Evolutionary conservation across 805 yeast species (phyloP).

Genomic region (Kodamaea restingae): DNA sequence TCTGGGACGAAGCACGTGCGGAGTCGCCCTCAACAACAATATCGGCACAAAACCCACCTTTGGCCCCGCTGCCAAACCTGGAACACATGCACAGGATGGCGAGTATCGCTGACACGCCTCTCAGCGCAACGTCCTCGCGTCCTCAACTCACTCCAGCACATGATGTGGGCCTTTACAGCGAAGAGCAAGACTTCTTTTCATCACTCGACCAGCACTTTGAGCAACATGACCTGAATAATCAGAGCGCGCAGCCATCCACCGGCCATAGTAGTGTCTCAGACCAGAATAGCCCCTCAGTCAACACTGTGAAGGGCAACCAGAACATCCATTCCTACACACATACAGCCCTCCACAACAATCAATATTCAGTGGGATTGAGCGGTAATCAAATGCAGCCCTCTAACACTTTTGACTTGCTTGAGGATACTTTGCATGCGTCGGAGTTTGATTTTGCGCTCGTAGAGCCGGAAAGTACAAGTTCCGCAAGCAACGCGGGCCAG

Average conservation of each 20-base stretch:
- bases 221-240: not conserved
- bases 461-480: slow-evolving; percentile 10
- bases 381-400: slow-evolving; percentile 3
- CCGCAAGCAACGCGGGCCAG: slow-evolving; percentile 7
- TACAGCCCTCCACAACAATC: slow-evolving; percentile 7
- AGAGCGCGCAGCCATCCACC: slow-evolving; percentile 1
- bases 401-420: slow-evolving; percentile 7
- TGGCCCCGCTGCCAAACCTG: slow-evolving; percentile 6
- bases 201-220: not conserved
- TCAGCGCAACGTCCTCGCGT: slow-evolving; percentile 1
- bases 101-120: slow-evolving; percentile 3
- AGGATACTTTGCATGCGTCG: slow-evolving; percentile 3
- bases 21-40: slow-evolving; percentile 3
- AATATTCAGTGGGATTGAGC: slow-evolving; percentile 2
- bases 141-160: slow-evolving; percentile 5
- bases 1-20: slow-evolving; percentile 10
- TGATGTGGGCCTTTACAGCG: slow-evolving; percentile 4
- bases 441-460: slow-evolving; percentile 11
- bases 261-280: slow-evolving; percentile 4
- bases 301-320: not conserved
- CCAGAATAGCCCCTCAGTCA: slow-evolving; percentile 9
- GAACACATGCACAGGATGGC: not conserved
- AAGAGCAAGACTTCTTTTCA: slow-evolving; percentile 1
- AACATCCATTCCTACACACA: slow-evolving; percentile 15
- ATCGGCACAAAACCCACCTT: slow-evolving; percentile 9